Evolutionary conservation across 1,284 basidiomycete genomes (phyloP), one percentile per base, ranked within the genome.

Genomic region (Coniferiporia weirii): DNA sequence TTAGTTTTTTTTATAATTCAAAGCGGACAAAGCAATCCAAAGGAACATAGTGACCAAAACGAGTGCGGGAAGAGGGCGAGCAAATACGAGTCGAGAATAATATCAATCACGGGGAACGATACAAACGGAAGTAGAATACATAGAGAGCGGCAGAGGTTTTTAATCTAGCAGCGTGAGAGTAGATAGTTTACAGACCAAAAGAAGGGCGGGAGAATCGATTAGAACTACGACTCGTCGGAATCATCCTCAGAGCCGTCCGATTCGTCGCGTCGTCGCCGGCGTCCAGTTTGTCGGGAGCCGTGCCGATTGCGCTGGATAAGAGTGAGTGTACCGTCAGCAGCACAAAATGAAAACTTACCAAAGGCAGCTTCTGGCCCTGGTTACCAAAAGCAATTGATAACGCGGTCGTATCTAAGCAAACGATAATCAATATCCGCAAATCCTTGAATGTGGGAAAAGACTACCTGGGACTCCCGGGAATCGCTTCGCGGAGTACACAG

Each of bases 401-500:
- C 13, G 91, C 86, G 40, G 93, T 95, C 12, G 91, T 93, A 69
- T 93, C 92, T 86, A 68, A 62, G 38, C 22, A 61, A 64, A 48
- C 40, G 27, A 48, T 27, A 22, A 59, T 61, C 55, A 20, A 51
- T 56, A 22, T 38, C 60, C 63, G 34, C 46, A 54, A 54, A 45
- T 15, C 10, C 44, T 15, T 48, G 36, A 46, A 52, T 61, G 49
- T 35, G 56, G 27, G n/a, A 32, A 20, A 44, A 22, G 20, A 43
- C 20, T 64, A 91, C 90, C 87, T 75, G 91, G 89, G 36, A 95
- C 93, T 48, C 93, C 93, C 40, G 94, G 93, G 75, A 95, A 96
- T 38, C 90, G 83, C 74, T 96, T 96, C 36, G 92, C 92, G 3
- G 92, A 93, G 72, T 81, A 95, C 1, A 96, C 95, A n/a, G 85